Evolutionary conservation across 495 filamentous ascomycete species (phyloP).

Genomic region (Bryoglossum gracile): DNA sequence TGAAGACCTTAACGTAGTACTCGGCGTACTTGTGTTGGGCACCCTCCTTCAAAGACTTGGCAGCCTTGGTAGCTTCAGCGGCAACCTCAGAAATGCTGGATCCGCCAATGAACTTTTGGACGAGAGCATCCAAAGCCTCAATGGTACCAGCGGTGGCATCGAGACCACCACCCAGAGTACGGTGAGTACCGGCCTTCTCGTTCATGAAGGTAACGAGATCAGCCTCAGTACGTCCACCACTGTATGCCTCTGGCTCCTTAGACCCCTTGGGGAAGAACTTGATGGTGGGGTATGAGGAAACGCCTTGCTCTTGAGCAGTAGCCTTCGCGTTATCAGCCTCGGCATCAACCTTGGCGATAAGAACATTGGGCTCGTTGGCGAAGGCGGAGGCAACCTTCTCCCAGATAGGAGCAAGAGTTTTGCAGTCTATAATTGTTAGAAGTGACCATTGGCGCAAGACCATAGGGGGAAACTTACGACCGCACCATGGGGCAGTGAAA

Average conservation of each 20-base stretch:
- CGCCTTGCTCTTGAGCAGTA: slow-evolving; percentile 66
- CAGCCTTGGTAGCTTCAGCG: slow-evolving; percentile 62
- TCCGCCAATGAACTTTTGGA: slow-evolving; percentile 57
- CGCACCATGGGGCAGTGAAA: slow-evolving; percentile 96
- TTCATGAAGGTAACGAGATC: slow-evolving; percentile 80
- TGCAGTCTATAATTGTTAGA: slow-evolving; percentile 71
- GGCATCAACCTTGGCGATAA: slow-evolving; percentile 92
- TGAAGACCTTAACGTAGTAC: slow-evolving; percentile 88
- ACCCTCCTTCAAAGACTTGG: slow-evolving; percentile 53
- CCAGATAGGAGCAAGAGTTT: slow-evolving; percentile 84
- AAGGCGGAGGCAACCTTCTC: slow-evolving; percentile 83
- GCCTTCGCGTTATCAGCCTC: slow-evolving; percentile 78
- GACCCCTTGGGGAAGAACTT: slow-evolving; percentile 95
- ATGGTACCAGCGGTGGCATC: slow-evolving; percentile 77
- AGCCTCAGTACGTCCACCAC: slow-evolving; percentile 68
- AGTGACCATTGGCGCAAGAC: slow-evolving; percentile 6
- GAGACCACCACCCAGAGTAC: slow-evolving; percentile 72
- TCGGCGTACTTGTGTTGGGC: slow-evolving; percentile 65
- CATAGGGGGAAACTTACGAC: slow-evolving; percentile 66
- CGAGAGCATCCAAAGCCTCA: slow-evolving; percentile 63
- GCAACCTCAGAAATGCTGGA: slow-evolving; percentile 51
- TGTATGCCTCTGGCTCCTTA: slow-evolving; percentile 63
- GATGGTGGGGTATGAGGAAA: slow-evolving; percentile 89
- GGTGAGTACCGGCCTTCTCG: slow-evolving; percentile 81
- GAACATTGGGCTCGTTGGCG: slow-evolving; percentile 61